Evolutionary conservation across 2,329 filamentous ascomycete genomes (phyloP).

Genomic region (Phialophora expanda): DNA sequence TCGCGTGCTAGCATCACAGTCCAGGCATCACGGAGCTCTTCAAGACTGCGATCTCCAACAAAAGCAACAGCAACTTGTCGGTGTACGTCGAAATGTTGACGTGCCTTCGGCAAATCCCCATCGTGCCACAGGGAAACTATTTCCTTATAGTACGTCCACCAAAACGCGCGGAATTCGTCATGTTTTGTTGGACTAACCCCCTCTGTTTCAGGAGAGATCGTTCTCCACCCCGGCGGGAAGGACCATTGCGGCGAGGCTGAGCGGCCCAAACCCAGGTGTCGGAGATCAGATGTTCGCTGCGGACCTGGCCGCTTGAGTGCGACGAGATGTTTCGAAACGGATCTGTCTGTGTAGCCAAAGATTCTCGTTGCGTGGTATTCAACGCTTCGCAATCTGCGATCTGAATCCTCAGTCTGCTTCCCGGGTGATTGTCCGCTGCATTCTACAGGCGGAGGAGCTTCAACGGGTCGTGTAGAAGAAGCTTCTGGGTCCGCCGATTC

Average conservation of each 20-base stretch:
- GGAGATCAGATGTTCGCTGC: background rate
- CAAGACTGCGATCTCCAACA: slow-evolving; percentile 12
- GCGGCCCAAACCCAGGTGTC: background rate
- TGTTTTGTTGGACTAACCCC: background rate
- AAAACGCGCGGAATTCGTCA: slow-evolving; percentile 3
- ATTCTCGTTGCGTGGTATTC: background rate
- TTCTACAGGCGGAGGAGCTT: background rate
- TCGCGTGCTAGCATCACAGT: slow-evolving; percentile 4
- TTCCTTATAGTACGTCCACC: slow-evolving; percentile 1
- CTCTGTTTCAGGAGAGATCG: background rate
- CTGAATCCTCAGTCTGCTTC: background rate
- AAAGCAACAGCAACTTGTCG: slow-evolving; percentile 86
- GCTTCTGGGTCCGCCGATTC: background rate
- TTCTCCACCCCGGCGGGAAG: slow-evolving; percentile 3
- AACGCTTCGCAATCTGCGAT: background rate
- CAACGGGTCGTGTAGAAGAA: background rate
- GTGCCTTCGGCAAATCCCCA: slow-evolving; percentile 72
- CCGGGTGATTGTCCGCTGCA: background rate
- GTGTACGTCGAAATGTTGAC: slow-evolving; percentile 98
- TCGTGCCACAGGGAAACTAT: background rate
- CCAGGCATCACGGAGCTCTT: slow-evolving; percentile 23
- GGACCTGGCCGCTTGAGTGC: background rate
- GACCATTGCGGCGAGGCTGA: slow-evolving; percentile 4
- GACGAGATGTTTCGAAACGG: background rate
- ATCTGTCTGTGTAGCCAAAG: background rate